Evolutionary conservation across 768 basidiomycete species (phyloP).

Genomic region (Pholiota molesta): DNA sequence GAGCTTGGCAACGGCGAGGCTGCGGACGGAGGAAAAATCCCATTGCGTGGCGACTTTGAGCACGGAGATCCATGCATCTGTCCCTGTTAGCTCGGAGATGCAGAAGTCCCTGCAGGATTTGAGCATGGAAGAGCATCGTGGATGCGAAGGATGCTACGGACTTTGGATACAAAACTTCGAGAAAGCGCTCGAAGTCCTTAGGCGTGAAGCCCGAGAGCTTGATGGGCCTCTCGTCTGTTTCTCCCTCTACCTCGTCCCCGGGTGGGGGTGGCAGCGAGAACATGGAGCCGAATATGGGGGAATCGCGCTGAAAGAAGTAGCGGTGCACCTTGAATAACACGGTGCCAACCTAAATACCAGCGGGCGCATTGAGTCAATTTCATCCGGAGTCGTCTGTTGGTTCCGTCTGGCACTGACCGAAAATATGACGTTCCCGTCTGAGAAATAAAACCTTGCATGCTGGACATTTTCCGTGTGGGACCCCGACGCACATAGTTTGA

Average conservation of each 20-base stretch:
- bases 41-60: constrained; percentile 29
- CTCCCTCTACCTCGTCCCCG: constrained; percentile 27
- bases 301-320: constrained; percentile 40
- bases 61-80: constrained; percentile 33
- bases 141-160: constrained; percentile 26
- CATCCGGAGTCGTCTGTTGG: not conserved
- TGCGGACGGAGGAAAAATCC: constrained; percentile 28
- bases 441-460: constrained; percentile 29
- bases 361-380: not conserved
- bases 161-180: constrained; percentile 57
- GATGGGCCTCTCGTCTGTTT: constrained; percentile 35
- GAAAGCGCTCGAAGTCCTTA: constrained; percentile 51
- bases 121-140: not conserved
- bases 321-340: constrained; percentile 35
- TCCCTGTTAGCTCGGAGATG: constrained; percentile 11
- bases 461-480: not conserved
- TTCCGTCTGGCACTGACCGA: not conserved
- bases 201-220: constrained; percentile 42
- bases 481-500: too few relatives aligned
- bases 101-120: constrained; percentile 13
- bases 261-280: constrained; percentile 23
- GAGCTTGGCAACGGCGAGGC: constrained; percentile 28
- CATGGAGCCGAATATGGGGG: constrained; percentile 28
- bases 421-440: constrained; percentile 27
- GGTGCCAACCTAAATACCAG: constrained; percentile 32